Base-by-base conservation (phyloP, 2,329 filamentous ascomycete genomes). In the Fusarium sp. region DNA sequence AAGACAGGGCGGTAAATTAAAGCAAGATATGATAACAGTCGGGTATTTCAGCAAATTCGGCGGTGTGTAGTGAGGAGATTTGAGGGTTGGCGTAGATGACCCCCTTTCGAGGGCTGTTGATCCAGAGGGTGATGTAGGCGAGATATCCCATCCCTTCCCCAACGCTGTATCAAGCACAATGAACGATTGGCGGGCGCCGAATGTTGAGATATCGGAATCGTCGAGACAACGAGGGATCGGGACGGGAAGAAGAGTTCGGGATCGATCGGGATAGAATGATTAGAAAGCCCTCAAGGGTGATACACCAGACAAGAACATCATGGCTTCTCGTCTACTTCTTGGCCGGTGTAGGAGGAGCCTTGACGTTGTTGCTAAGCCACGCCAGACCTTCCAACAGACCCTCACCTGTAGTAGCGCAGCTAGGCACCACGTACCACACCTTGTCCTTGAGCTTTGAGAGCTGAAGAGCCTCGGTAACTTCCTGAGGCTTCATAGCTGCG, bases 291-390 rank as follows among this genome's bases (percentile, higher is more conserved):
- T 49, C 61, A 2, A 51, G 7, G 23, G 30, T 43, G 43, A 46
- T 54, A 40, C 27, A 34, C 25, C 46, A 32, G 34, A 51, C 37
- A 32, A 25, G 27, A 53, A 34, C 34, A 54, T 54, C 27, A 45
- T 45, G 16, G 34, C 34, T 25, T 40, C 40, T 27, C 45, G 28
- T 63, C 73, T 85, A 88, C 79, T 87, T 88, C 83, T 88, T 88
- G 59, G 80, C 82, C 28, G 86, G 85, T 21, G 83, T 79, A 25
- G 85, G 83, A 45, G 86, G 86, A 9, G 87, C 83, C 83, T 94
- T 94, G 82, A 94, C 90, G 78, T 94, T 94, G 82, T 93, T 93
- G 71, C 91, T 93, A 72, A 95, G 85, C 92, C 92, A 94, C 57
- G 90, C 91, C 78, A 96, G 83, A 72, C 93, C 93, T 81, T 95